Base-by-base conservation (phyloP, 164 flowering plant species). In the Nymphaea thermarum region DNA sequence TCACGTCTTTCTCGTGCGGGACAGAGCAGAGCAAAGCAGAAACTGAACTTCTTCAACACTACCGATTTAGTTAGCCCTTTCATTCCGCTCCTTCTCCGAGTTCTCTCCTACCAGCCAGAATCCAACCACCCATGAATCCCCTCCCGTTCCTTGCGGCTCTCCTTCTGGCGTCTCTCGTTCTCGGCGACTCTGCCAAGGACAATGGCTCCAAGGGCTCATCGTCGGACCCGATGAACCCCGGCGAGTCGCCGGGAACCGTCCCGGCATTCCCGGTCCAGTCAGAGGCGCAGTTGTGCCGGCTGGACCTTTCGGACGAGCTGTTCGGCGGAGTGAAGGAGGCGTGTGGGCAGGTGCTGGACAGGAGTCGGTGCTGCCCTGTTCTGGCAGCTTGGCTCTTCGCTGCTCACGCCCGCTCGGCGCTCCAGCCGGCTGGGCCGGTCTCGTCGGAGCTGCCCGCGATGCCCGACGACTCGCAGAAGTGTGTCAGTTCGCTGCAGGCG, bases 311-410 rank as follows among this genome's bases (percentile, higher is more conserved):
- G 4, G 91, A 66, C 65, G 97, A 95, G 80, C 91, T 95, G 41
- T 95, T 95, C 77, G 99, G 99, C 68, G 99, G 98, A 62, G 99
- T 95, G 12, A 74, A 74, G 43, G 83, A 82, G 17, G 98, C 99
- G 0, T 95, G 98, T 74, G 87, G 87, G 10, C 74, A 71, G 2
- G 41, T 8, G 10, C 96, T 95, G 6, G 99, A 95, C 79, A 77
- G 97, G n/a, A 85, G 96, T 86, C 86, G 96, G 0, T 95, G 99
- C 83, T 95, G 99, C 65, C 99, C 99, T 0, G 98, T 95, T 0
- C 84, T 95, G 5, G 99, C 97, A 0, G 99, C 98, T 1, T 94
- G 99, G 99, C 90, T 95, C 65, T 95, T 86, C 83, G 96, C 99
- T 0, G 99, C 98, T 0, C 96, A 95, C 72, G 93, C 99, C 1